phyloP scores from a whole-genome alignment of 2,329 filamentous ascomycete species.

The Aotearoamyces nothofagi region DNA sequence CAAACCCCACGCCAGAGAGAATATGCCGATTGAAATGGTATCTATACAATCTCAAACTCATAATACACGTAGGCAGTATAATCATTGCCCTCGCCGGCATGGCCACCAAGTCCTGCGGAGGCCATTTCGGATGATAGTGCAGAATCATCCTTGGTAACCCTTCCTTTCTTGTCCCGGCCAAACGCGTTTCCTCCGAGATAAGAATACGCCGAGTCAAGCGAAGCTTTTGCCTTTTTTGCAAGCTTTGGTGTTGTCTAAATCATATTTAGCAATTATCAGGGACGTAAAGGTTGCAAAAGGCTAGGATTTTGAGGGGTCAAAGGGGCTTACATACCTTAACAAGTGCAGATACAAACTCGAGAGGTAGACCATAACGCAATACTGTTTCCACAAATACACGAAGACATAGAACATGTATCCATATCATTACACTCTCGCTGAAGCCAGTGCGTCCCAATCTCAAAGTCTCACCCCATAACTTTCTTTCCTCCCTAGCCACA shows the following conservation, averaged over 20 bases:
- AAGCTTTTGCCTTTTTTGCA: constrained; percentile 62
- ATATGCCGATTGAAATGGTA: constrained; percentile 1
- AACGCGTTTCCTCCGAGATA: constrained; percentile 93
- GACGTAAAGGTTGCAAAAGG: no score
- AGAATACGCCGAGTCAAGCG: constrained; percentile 71
- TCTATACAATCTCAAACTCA: constrained; percentile 60
- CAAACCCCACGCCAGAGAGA: no score
- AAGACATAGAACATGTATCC: constrained; percentile 82
- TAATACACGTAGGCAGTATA: constrained; percentile 98
- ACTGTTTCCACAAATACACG: constrained; percentile 96
- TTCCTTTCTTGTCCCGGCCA: constrained; percentile 83
- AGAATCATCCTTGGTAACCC: constrained; percentile 79
- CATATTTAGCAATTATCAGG: no score
- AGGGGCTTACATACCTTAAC: constrained; percentile 53
- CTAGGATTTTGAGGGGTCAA: not conserved
- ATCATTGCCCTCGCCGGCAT: constrained; percentile 58
- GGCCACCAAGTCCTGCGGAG: constrained; percentile 45
- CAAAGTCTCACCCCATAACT: constrained; percentile 84
- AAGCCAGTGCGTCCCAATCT: constrained; percentile 81
- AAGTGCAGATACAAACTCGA: constrained; percentile 76
- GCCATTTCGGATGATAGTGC: constrained; percentile 70
- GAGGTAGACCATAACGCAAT: constrained; percentile 81
- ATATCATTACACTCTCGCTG: constrained; percentile 91
- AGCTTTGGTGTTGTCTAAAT: constrained; percentile 70
- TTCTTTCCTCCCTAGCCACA: constrained; percentile 71